phyloP scores from a whole-genome alignment of 805 yeast species.

The Cephaloascus fragrans region DNA sequence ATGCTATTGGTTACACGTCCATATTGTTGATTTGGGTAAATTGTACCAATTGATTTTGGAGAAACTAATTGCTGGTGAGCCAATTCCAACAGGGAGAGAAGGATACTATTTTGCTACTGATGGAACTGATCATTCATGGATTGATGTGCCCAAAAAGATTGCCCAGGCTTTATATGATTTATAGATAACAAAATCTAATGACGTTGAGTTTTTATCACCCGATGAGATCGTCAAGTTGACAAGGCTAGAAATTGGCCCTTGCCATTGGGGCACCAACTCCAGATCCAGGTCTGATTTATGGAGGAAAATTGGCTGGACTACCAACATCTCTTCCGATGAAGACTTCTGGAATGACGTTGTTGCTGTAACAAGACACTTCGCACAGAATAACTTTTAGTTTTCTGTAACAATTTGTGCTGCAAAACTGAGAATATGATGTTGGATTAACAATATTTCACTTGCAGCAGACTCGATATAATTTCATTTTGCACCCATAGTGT shows the following conservation, averaged over 20 bases:
- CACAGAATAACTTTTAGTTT: background rate
- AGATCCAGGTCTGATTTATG: constrained; percentile 17
- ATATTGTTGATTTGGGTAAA: constrained; percentile 21
- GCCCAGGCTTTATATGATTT: constrained; percentile 9
- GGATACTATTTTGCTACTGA: constrained; percentile 26
- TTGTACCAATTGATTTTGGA: constrained; percentile 15
- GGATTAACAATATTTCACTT: no score
- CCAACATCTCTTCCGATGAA: constrained; percentile 7
- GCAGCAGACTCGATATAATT: no score
- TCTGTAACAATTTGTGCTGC: background rate
- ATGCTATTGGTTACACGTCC: constrained; percentile 24
- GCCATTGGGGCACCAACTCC: constrained; percentile 16
- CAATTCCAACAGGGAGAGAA: constrained; percentile 15
- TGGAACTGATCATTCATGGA: constrained; percentile 19
- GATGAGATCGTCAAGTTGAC: constrained; percentile 8
- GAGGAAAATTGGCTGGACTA: constrained; percentile 16
- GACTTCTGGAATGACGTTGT: constrained; percentile 10
- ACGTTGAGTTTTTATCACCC: constrained; percentile 8
- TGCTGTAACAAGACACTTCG: constrained; percentile 9
- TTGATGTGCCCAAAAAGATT: constrained; percentile 12
- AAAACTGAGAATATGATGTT: no score
- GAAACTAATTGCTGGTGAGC: constrained; percentile 10
- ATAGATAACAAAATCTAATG: constrained; percentile 7
- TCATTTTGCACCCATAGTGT: no score
- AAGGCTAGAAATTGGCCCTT: constrained; percentile 9